These are phyloP conservation scores for Hypoxylon sp. DNA, from an alignment of 2,329 filamentous ascomycete species.

Conservation along the genomic window DNA sequence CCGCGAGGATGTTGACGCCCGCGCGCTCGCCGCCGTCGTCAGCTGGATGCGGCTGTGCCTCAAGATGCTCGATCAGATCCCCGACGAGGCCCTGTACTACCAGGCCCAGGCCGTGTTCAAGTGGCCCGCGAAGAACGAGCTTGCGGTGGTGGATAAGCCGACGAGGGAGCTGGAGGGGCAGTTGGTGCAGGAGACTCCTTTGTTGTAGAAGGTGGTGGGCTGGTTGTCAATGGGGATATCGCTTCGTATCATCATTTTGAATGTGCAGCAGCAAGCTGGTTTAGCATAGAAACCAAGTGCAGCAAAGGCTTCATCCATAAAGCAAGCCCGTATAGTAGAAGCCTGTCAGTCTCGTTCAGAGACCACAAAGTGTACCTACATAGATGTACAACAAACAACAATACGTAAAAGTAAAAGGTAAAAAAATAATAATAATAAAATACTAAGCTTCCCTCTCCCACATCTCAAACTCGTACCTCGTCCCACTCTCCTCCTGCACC, in stretches of 20 bases:
- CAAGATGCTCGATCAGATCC: constrained; percentile 58
- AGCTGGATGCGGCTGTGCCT: constrained; percentile 63
- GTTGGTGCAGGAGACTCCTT: constrained; percentile 34
- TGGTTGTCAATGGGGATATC: constrained; percentile 5
- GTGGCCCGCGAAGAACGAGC: constrained; percentile 51
- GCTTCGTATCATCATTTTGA: too few relatives aligned
- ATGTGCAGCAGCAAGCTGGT: too few relatives aligned
- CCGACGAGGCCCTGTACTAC: constrained; percentile 53
- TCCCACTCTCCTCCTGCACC: constrained; percentile 68
- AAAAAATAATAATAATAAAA: too few relatives aligned
- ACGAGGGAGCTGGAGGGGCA: constrained; percentile 51
- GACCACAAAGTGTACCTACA: constrained; percentile 26
- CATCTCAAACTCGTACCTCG: constrained; percentile 76
- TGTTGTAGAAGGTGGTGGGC: constrained; percentile 34
- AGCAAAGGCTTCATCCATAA: too few relatives aligned
- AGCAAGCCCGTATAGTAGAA: too few relatives aligned
- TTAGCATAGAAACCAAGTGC: too few relatives aligned
- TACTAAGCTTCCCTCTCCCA: constrained; percentile 68
- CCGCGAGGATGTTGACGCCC: constrained; percentile 58
- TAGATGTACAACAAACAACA: constrained; percentile 32
- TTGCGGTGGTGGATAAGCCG: constrained; percentile 52
- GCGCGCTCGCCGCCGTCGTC: constrained; percentile 62
- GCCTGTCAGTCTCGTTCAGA: constrained; percentile 9
- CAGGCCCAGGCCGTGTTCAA: constrained; percentile 53
- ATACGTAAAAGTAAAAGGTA: constrained; percentile 12